These are phyloP conservation scores for Trichophyton simii DNA, from an alignment of 2,329 filamentous ascomycete species.

Conservation along the genomic window DNA sequence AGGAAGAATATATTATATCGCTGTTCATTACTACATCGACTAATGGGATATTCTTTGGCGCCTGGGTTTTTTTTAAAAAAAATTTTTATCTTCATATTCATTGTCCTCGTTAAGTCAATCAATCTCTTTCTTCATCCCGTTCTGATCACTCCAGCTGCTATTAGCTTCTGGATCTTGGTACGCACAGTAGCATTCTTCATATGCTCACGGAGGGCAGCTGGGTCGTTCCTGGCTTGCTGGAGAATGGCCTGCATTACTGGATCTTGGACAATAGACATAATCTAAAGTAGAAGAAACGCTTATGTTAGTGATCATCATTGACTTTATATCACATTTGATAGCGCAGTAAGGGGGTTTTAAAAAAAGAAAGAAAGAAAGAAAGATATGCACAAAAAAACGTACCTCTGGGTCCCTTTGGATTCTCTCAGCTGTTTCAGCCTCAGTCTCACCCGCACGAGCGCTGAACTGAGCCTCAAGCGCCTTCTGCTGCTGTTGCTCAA, in stretches of 20 bases:
- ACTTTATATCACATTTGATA: too few relatives aligned
- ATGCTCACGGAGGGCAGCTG: constrained; percentile 85
- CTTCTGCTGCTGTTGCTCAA: constrained; percentile 89
- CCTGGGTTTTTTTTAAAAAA: neutral
- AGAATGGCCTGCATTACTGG: constrained; percentile 96
- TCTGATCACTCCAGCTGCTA: constrained; percentile 83
- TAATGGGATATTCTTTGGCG: too few relatives aligned
- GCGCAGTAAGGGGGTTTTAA: neutral
- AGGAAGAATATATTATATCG: neutral
- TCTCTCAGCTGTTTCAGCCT: constrained; percentile 87
- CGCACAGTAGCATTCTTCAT: constrained; percentile 84
- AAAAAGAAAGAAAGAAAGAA: too few relatives aligned
- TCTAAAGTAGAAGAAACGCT: constrained; percentile 31
- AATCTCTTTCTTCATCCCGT: constrained; percentile 43
- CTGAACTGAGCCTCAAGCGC: constrained; percentile 81
- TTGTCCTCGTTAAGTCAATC: neutral
- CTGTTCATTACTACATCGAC: neutral
- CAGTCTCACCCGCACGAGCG: constrained; percentile 83
- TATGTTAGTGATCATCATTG: too few relatives aligned
- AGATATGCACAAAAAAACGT: constrained; percentile 24
- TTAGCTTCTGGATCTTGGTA: constrained; percentile 85
- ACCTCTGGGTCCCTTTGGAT: constrained; percentile 85
- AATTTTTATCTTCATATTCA: neutral
- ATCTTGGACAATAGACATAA: constrained; percentile 83
- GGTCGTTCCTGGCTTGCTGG: constrained; percentile 89